These are phyloP conservation scores for Peziza echinospora DNA, from an alignment of 495 filamentous ascomycete species.

Conservation along the genomic window DNA sequence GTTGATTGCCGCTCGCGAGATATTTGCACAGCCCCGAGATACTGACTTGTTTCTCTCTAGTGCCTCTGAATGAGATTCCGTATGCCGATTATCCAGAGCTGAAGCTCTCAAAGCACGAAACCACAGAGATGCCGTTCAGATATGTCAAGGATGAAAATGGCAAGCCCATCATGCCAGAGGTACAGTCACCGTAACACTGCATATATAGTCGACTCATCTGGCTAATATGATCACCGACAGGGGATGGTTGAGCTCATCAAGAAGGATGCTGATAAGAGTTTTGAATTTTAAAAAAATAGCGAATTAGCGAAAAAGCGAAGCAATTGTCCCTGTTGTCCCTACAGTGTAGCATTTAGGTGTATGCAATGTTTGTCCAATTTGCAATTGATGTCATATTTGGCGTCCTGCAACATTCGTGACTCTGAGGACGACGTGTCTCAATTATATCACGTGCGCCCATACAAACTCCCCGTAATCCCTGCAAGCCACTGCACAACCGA, in stretches of 20 bases:
- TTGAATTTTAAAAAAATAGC: too few relatives aligned
- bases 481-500: too few relatives aligned
- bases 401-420: too few relatives aligned
- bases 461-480: too few relatives aligned
- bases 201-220: neutral
- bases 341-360: too few relatives aligned
- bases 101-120: conserved; percentile 71
- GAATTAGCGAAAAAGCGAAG: too few relatives aligned
- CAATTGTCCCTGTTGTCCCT: too few relatives aligned
- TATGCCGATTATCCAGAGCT: conserved; percentile 80
- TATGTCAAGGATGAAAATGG: conserved; percentile 62
- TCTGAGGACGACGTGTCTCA: too few relatives aligned
- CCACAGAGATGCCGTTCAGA: conserved; percentile 90
- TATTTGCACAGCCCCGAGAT: neutral
- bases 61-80: conserved; percentile 47
- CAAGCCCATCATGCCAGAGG: conserved; percentile 73
- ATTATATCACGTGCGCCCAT: too few relatives aligned
- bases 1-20: conserved; percentile 1
- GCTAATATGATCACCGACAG: conserved; percentile 28
- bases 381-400: too few relatives aligned
- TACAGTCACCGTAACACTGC: too few relatives aligned
- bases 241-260: conserved; percentile 90
- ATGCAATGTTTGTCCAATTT: too few relatives aligned
- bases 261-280: conserved; percentile 75
- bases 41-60: conserved; percentile 23